These are phyloP conservation scores for Potentilla sterilis DNA, from an alignment of 306 rosid species.

Conservation along the genomic window DNA sequence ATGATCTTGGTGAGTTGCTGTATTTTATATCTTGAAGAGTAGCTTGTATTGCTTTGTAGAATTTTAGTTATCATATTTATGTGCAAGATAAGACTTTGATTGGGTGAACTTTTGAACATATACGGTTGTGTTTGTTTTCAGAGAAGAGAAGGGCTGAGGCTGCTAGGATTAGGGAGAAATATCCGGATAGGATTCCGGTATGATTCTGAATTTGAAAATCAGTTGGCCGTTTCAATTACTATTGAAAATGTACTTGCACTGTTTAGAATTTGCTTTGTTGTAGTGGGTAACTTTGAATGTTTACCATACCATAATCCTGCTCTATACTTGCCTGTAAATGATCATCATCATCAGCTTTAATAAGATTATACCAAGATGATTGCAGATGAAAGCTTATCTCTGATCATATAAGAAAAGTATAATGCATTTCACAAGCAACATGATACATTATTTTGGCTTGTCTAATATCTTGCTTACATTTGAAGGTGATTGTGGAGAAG, in stretches of 20 bases:
- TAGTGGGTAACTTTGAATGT: background rate
- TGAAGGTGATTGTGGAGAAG: slow-evolving; percentile 91
- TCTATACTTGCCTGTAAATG: background rate
- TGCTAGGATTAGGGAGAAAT: slow-evolving; percentile 85
- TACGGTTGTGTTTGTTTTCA: slow-evolving; percentile 30
- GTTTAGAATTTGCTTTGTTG: background rate
- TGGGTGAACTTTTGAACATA: background rate
- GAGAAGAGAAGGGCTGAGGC: slow-evolving; percentile 94
- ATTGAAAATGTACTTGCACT: background rate
- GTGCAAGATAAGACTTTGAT: background rate
- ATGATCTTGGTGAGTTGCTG: slow-evolving; percentile 69
- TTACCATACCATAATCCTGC: background rate
- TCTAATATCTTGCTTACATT: slow-evolving; percentile 23
- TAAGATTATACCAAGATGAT: slow-evolving; percentile 6
- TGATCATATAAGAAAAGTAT: background rate
- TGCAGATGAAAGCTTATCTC: background rate
- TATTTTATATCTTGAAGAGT: background rate
- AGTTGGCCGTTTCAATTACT: background rate
- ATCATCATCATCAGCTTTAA: background rate
- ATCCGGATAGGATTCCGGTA: slow-evolving; percentile 93
- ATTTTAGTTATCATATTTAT: background rate
- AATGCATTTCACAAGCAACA: background rate
- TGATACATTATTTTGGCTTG: slow-evolving; percentile 1
- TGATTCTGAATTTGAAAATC: slow-evolving; percentile 25
- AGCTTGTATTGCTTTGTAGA: background rate